Evolutionary conservation across 1,139 yeast genomes (phyloP).

Genomic region (Scheffersomyces titani): DNA sequence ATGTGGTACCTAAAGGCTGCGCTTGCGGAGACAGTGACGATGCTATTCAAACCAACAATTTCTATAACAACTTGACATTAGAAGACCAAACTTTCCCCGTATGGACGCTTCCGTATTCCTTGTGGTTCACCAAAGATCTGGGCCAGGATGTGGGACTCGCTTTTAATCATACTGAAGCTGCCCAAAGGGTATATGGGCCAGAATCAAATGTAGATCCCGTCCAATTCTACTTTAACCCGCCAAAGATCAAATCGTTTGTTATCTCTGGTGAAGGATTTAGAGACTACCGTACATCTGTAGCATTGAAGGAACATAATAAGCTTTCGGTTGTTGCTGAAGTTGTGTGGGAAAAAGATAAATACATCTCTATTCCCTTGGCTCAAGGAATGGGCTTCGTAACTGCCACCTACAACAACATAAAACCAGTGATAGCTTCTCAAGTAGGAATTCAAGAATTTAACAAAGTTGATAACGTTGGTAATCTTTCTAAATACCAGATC

Average conservation of each 20-base stretch:
- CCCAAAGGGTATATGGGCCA: conserved; percentile 47
- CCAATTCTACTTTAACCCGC: conserved; percentile 49
- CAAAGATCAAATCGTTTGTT: conserved; percentile 45
- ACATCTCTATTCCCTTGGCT: conserved; percentile 35
- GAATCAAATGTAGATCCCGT: conserved; percentile 39
- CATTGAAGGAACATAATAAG: conserved; percentile 32
- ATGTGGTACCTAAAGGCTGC: conserved; percentile 37
- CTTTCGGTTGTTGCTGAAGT: conserved; percentile 34
- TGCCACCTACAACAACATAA: conserved; percentile 56
- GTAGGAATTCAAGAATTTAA: conserved; percentile 61
- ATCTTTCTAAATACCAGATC: conserved; percentile 30
- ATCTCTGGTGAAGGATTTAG: conserved; percentile 33
- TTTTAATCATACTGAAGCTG: conserved; percentile 44
- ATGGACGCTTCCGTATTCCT: conserved; percentile 50
- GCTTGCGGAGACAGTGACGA: conserved; percentile 15
- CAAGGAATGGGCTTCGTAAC: conserved; percentile 75
- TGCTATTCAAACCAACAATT: conserved; percentile 49
- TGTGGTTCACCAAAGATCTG: conserved; percentile 45
- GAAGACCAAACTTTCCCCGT: conserved; percentile 49
- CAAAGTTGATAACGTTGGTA: conserved; percentile 17
- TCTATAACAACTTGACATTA: conserved; percentile 43
- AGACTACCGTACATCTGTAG: conserved; percentile 19
- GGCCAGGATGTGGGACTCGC: conserved; percentile 43
- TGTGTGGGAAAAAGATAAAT: conserved; percentile 14
- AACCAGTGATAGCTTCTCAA: conserved; percentile 58